These are phyloP conservation scores for Carex myosuroides DNA, from an alignment of 176 grass and related monocot species.

Conservation along the genomic window DNA sequence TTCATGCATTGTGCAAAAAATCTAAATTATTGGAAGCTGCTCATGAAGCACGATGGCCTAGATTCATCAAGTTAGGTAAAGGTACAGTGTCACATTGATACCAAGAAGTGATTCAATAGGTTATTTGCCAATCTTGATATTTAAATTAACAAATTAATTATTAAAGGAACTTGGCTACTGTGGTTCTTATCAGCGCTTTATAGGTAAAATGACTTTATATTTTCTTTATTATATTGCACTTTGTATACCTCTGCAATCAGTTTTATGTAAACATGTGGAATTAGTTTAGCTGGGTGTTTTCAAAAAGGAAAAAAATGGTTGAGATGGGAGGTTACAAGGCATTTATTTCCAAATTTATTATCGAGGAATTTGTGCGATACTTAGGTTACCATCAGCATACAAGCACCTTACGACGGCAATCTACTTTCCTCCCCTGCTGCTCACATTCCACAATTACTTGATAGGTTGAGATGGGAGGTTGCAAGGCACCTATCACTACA, in stretches of 20 bases:
- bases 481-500: conserved; percentile 38
- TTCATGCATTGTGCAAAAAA: neutral
- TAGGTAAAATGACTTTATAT: neutral
- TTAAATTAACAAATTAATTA: neutral
- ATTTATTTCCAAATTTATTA: neutral
- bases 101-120: neutral
- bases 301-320: neutral
- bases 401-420: neutral
- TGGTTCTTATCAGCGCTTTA: neutral
- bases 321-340: neutral
- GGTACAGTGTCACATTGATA: neutral
- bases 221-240: neutral
- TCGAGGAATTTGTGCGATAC: neutral
- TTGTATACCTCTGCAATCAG: neutral
- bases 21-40: neutral
- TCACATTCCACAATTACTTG: conserved; percentile 3
- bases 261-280: neutral
- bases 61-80: neutral
- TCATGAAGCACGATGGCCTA: neutral
- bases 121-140: neutral
- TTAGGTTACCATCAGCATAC: neutral
- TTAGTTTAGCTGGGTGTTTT: neutral
- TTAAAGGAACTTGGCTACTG: neutral
- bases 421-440: neutral
- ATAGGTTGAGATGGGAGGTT: conserved; percentile 48